Percentiles rank a stretch among this genome's conserved stretches.
These are phyloP conservation scores for Leccinellum luteum DNA, from an alignment of 768 basidiomycete genomes.

Conservation along the genomic window DNA sequence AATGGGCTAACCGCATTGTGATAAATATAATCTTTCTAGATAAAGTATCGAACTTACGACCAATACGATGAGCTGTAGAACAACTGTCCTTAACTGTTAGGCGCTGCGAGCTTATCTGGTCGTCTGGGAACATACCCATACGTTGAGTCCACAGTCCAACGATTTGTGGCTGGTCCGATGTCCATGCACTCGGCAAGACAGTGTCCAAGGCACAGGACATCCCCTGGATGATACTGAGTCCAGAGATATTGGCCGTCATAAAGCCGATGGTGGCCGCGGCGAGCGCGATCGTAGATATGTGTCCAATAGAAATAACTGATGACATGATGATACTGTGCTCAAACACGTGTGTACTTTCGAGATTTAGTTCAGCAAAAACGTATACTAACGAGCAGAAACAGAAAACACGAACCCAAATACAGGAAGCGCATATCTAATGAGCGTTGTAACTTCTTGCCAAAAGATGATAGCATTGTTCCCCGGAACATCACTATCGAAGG, in stretches of 20 bases:
- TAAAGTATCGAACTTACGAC: conserved; percentile 45
- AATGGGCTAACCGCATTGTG: conserved; percentile 41
- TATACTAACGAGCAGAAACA: neutral
- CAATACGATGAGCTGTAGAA: conserved; percentile 31
- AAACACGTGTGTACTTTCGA: conserved; percentile 59
- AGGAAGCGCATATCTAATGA: conserved; percentile 66
- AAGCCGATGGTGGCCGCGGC: conserved; percentile 77
- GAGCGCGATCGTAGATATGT: conserved; percentile 85
- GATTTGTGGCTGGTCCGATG: conserved; percentile 75
- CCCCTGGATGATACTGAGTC: conserved; percentile 72
- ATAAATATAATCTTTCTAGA: neutral
- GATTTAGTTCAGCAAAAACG: neutral
- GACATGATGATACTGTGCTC: conserved; percentile 88
- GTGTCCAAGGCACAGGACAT: conserved; percentile 88
- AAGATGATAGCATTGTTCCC: conserved; percentile 17
- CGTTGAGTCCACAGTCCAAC: conserved; percentile 92
- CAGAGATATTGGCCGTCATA: conserved; percentile 65
- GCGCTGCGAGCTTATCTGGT: neutral
- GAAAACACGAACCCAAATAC: conserved; percentile 61
- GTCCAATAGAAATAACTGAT: conserved; percentile 88
- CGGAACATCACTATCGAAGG: conserved; percentile 33
- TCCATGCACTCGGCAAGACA: conserved; percentile 92
- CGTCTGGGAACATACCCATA: conserved; percentile 53
- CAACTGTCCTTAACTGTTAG: conserved; percentile 7
- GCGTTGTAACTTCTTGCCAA: conserved; percentile 32